A percentile compares a stretch with the other conserved stretches of the same genome.
These are phyloP conservation scores for Penicillium sp. DNA, from an alignment of 2,329 filamentous ascomycete genomes.

Conservation along the genomic window DNA sequence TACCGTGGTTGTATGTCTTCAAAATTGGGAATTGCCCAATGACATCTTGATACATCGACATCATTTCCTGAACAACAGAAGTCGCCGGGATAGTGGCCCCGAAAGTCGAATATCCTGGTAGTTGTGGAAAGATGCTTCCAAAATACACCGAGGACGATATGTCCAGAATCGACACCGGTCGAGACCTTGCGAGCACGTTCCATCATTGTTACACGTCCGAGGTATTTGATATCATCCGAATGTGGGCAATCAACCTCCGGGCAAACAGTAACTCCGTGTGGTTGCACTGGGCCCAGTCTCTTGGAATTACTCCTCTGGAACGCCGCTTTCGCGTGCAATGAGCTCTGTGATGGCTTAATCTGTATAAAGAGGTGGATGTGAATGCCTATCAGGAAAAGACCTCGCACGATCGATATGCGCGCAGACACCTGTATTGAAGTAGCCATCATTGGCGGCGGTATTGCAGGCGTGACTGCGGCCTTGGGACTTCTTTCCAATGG, in stretches of 20 bases:
- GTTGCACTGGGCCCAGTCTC: not conserved
- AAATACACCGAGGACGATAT: not conserved
- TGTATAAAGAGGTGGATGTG: too few species aligned
- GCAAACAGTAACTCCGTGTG: not conserved
- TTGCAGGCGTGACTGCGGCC: constrained; percentile 28
- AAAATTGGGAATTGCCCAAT: not conserved
- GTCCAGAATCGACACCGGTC: not conserved
- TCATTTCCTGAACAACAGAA: not conserved
- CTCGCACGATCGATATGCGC: not conserved
- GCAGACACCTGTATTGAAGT: not conserved
- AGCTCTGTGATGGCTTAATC: too few species aligned
- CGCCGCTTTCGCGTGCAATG: too few species aligned
- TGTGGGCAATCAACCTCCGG: too few species aligned
- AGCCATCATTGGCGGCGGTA: constrained; percentile 34
- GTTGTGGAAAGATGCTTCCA: not conserved
- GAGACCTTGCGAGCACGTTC: not conserved
- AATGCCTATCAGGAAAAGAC: too few species aligned
- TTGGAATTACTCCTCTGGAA: not conserved
- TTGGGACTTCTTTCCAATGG: constrained; percentile 24
- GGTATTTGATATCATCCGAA: not conserved
- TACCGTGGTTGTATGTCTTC: not conserved
- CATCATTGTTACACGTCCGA: too few species aligned
- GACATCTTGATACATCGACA: not conserved
- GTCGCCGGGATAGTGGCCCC: not conserved
- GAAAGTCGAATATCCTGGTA: not conserved